Percentiles rank a stretch among this genome's conserved stretches.
phyloP scores from a whole-genome alignment of 257 asterid genomes.

The Rhazya stricta region DNA sequence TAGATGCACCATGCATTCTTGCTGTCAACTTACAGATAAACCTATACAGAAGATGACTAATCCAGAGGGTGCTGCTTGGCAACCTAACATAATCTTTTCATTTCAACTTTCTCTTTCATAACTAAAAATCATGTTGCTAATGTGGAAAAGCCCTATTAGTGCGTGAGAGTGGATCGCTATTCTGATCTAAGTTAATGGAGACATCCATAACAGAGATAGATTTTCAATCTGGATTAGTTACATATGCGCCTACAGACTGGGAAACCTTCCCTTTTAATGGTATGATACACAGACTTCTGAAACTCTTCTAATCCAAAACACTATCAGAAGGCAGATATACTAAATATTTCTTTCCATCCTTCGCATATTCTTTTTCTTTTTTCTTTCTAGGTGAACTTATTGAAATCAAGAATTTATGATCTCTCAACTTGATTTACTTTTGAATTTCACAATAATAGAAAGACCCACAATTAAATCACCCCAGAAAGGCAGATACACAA shows the following conservation, averaged over 20 bases:
- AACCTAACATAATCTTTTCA: not conserved
- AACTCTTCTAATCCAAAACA: not conserved
- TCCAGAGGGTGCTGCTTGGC: not conserved
- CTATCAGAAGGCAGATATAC: not conserved
- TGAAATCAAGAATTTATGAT: not conserved
- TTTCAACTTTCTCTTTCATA: not conserved
- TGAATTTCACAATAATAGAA: not conserved
- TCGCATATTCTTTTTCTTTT: not conserved
- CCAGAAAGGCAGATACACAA: not conserved
- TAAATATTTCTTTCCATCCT: not conserved
- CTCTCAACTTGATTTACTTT: not conserved
- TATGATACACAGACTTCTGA: not conserved
- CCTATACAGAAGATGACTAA: not conserved
- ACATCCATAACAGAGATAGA: not conserved
- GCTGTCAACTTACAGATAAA: not conserved
- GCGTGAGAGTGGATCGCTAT: not conserved
- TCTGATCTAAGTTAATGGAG: not conserved
- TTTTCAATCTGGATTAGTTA: not conserved
- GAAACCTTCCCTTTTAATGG: too few species aligned
- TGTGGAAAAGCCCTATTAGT: not conserved
- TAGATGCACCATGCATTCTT: not conserved
- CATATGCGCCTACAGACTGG: not conserved
- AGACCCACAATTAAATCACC: not conserved
- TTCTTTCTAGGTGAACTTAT: not conserved
- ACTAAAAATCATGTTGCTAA: not conserved